Evolutionary conservation across 192 early-diverging fungal species (phyloP).

Genomic region (Coemansia sp.): DNA sequence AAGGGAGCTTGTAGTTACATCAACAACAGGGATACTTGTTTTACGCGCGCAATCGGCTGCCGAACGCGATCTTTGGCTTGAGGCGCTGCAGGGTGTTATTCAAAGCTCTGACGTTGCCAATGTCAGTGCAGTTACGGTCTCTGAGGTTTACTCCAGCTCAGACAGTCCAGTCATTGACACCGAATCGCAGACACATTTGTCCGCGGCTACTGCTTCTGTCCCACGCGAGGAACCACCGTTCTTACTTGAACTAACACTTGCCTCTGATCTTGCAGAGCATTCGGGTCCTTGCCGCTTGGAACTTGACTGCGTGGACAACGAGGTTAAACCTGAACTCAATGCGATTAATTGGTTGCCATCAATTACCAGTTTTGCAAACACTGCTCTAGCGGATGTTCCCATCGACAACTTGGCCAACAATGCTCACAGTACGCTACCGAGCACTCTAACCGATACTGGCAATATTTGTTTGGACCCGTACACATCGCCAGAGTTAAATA

Average conservation of each 20-base stretch:
- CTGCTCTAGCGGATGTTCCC: background rate
- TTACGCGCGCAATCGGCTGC: conserved; percentile 28
- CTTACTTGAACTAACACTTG: conserved; percentile 10
- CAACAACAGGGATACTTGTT: conserved; percentile 19
- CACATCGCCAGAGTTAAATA: background rate
- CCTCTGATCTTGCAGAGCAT: background rate
- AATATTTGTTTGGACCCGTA: background rate
- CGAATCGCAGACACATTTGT: background rate
- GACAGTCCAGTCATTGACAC: background rate
- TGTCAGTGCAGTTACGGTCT: background rate
- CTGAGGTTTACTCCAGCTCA: background rate
- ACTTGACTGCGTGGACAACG: background rate
- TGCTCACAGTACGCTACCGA: background rate
- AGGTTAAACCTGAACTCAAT: background rate
- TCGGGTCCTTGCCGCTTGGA: background rate
- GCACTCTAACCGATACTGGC: background rate
- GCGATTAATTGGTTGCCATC: conserved; percentile 40
- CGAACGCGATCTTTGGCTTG: conserved; percentile 32
- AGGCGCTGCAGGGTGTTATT: conserved; percentile 4
- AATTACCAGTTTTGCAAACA: conserved; percentile 11
- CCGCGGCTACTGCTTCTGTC: background rate
- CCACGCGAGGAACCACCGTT: background rate
- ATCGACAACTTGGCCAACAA: background rate
- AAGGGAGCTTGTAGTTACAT: conserved; percentile 29
- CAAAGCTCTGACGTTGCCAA: background rate